A percentile compares a stretch with the other conserved stretches of the same genome.
phyloP scores from a whole-genome alignment of 2,329 filamentous ascomycete genomes.

The Arthrobotrys sinensis region DNA sequence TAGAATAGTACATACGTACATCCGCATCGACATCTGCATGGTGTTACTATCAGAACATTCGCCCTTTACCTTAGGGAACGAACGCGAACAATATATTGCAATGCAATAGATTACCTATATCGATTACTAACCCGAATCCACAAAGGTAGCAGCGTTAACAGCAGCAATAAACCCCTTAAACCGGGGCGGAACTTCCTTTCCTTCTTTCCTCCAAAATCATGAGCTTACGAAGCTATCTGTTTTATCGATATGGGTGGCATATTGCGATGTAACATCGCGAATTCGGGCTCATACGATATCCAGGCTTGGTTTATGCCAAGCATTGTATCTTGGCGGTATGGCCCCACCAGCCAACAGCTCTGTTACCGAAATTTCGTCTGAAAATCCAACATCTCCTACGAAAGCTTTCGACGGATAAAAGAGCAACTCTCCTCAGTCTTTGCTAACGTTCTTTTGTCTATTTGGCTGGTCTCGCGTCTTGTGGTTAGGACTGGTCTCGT shows the following conservation, averaged over 20 bases:
- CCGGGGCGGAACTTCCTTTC: background rate
- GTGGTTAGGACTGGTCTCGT: no score
- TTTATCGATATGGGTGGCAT: background rate
- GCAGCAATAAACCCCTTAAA: background rate
- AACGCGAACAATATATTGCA: background rate
- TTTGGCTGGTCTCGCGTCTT: no score
- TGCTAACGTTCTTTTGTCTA: no score
- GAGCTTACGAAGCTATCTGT: no score
- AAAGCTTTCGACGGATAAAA: no score
- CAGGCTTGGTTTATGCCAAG: no score
- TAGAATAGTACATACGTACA: background rate
- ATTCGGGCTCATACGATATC: background rate
- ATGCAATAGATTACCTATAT: background rate
- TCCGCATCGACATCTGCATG: background rate
- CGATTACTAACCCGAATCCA: slow-evolving; percentile 11
- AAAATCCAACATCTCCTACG: no score
- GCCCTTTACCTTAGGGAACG: background rate
- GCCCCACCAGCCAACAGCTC: background rate
- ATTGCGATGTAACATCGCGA: slow-evolving; percentile 14
- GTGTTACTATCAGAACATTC: slow-evolving; percentile 3
- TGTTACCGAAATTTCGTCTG: background rate
- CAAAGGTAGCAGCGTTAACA: slow-evolving; percentile 17
- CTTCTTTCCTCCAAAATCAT: background rate
- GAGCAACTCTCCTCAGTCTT: no score
- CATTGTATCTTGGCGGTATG: no score